Percentiles rank a stretch among this genome's conserved stretches.
phyloP scores from a whole-genome alignment of 805 yeast genomes.

The Sugiyamaella valdiviana region DNA sequence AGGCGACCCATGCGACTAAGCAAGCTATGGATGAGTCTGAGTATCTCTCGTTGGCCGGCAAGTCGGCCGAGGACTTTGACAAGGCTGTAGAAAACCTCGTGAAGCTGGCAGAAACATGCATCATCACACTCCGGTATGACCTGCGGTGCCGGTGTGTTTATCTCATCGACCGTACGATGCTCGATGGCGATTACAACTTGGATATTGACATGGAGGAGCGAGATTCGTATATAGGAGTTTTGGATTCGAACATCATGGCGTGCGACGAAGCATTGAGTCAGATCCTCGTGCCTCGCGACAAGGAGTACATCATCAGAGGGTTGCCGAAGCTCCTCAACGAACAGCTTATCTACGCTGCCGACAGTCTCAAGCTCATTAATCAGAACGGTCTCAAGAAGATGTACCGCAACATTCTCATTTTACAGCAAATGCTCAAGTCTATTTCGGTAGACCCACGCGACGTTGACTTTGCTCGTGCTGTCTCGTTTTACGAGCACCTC shows the following conservation, averaged over 20 bases:
- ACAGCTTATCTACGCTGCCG: conserved; percentile 48
- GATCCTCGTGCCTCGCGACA: conserved; percentile 27
- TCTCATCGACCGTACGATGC: conserved; percentile 45
- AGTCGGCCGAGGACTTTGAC: conserved; percentile 28
- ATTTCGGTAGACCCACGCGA: conserved; percentile 46
- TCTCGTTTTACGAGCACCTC: conserved; percentile 52
- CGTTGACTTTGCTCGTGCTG: conserved; percentile 48
- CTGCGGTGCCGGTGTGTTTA: conserved; percentile 48
- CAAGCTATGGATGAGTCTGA: conserved; percentile 10
- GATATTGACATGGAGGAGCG: conserved; percentile 52
- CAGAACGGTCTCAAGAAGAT: conserved; percentile 54
- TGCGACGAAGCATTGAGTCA: conserved; percentile 40
- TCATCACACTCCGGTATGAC: conserved; percentile 51
- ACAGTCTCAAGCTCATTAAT: conserved; percentile 45
- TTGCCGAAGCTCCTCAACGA: conserved; percentile 47
- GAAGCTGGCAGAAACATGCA: conserved; percentile 21
- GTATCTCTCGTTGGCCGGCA: conserved; percentile 20
- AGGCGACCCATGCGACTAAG: conserved; percentile 15
- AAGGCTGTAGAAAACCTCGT: conserved; percentile 23
- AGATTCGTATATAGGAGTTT: conserved; percentile 46
- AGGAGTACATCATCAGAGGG: conserved; percentile 40
- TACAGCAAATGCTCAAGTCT: conserved; percentile 64
- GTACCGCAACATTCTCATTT: conserved; percentile 53
- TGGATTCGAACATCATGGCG: conserved; percentile 45
- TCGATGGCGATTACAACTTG: conserved; percentile 46